Evolutionary conservation across 768 basidiomycete species (phyloP).

Genomic region (Lanmaoa rubissima): DNA sequence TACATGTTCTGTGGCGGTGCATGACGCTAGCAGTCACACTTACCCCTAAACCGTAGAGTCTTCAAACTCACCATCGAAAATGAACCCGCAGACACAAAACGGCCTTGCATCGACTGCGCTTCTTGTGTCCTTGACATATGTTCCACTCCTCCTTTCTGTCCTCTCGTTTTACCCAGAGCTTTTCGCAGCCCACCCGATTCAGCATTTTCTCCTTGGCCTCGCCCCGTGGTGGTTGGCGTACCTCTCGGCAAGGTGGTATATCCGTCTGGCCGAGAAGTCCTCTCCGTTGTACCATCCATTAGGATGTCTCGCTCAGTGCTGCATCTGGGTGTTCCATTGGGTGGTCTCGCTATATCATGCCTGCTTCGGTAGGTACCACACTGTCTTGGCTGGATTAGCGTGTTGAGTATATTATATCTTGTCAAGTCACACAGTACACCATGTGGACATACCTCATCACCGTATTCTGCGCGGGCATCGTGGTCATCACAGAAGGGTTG

Average conservation of each 20-base stretch:
- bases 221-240: slow-evolving; percentile 22
- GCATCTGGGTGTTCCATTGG: slow-evolving; percentile 27
- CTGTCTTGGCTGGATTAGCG: not conserved
- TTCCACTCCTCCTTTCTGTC: slow-evolving; percentile 18
- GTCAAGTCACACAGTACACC: slow-evolving; percentile 16
- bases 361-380: slow-evolving; percentile 15
- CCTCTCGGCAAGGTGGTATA: slow-evolving; percentile 19
- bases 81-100: slow-evolving; percentile 1
- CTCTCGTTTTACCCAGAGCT: slow-evolving; percentile 13
- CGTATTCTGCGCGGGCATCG: slow-evolving; percentile 15
- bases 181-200: slow-evolving; percentile 7
- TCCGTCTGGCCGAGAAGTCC: slow-evolving; percentile 19
- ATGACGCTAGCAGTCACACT: not conserved
- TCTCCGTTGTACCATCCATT: slow-evolving; percentile 25
- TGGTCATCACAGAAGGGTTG: slow-evolving; percentile 17
- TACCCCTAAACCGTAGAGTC: slow-evolving; percentile 3
- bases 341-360: slow-evolving; percentile 17
- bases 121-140: slow-evolving; percentile 11
- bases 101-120: slow-evolving; percentile 4
- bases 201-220: slow-evolving; percentile 23
- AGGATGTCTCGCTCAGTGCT: slow-evolving; percentile 25
- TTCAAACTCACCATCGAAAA: not conserved
- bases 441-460: slow-evolving; percentile 17
- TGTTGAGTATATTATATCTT: not conserved
- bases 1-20: slow-evolving; percentile 8